Evolutionary conservation across 176 grass and related monocot species (phyloP).

Genomic region (Calamus simplicifolius): DNA sequence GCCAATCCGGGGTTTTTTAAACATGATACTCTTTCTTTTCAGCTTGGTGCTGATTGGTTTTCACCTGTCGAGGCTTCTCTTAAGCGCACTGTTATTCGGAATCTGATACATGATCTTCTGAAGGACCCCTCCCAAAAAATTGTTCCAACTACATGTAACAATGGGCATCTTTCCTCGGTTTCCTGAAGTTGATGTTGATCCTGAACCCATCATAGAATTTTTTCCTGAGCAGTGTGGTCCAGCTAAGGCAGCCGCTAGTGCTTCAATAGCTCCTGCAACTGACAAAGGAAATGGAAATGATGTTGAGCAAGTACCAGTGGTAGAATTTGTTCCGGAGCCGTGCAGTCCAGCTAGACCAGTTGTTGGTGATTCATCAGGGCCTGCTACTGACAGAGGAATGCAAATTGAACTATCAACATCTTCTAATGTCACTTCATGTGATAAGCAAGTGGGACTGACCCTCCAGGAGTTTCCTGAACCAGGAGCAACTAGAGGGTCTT

Average conservation of each 20-base stretch:
- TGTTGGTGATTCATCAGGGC: slow-evolving; percentile 10
- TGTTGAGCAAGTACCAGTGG: slow-evolving; percentile 32
- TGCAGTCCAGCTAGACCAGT: slow-evolving; percentile 27
- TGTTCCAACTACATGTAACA: slow-evolving; percentile 10
- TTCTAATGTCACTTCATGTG: slow-evolving; percentile 32
- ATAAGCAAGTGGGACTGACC: slow-evolving; percentile 19
- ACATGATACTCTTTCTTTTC: slow-evolving; percentile 15
- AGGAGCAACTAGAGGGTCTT: not conserved
- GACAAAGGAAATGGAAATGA: not conserved
- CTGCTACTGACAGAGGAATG: slow-evolving; percentile 20
- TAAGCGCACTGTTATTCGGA: slow-evolving; percentile 66
- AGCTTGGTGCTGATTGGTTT: slow-evolving; percentile 89
- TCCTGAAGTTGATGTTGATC: slow-evolving; percentile 19
- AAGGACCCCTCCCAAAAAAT: slow-evolving; percentile 24
- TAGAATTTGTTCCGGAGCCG: slow-evolving; percentile 31
- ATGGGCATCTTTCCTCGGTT: slow-evolving; percentile 27
- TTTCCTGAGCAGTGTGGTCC: too few species aligned
- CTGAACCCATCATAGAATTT: too few species aligned
- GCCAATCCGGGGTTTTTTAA: too few species aligned
- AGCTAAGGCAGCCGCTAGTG: too few species aligned
- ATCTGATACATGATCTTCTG: slow-evolving; percentile 63
- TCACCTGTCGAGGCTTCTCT: slow-evolving; percentile 74
- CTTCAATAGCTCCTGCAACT: too few species aligned
- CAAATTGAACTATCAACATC: slow-evolving; percentile 6
- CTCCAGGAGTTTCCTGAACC: slow-evolving; percentile 15